phyloP scores from a whole-genome alignment of 768 basidiomycete species.

The Gautieria morchelliformis region DNA sequence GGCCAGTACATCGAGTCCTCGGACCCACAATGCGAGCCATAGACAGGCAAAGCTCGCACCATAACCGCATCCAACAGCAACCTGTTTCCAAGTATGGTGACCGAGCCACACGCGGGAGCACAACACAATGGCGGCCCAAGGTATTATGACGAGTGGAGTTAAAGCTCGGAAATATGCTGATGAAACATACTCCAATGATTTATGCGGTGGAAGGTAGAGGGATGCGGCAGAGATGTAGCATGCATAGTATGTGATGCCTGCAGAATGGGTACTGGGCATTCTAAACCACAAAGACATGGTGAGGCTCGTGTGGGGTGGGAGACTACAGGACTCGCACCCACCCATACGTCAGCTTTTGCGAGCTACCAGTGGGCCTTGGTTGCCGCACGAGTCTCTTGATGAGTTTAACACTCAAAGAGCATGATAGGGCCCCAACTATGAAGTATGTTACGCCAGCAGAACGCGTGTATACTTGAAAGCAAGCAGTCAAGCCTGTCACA shows the following conservation, averaged over 20 bases:
- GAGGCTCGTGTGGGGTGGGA: not conserved
- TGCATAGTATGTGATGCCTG: conserved; percentile 55
- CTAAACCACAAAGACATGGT: conserved; percentile 23
- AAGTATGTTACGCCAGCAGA: conserved; percentile 58
- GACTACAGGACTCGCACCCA: conserved; percentile 22
- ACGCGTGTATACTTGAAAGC: conserved; percentile 45
- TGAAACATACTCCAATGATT: conserved; percentile 37
- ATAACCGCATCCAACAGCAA: conserved; percentile 46
- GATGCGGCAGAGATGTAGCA: conserved; percentile 51
- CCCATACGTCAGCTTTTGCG: conserved; percentile 57
- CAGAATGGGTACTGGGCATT: conserved; percentile 81
- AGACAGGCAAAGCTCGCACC: conserved; percentile 42
- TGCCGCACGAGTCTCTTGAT: conserved; percentile 52
- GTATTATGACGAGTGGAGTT: conserved; percentile 37
- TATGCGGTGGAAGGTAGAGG: conserved; percentile 48
- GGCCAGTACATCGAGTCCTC: not conserved
- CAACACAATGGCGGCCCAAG: conserved; percentile 46
- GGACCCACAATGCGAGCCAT: conserved; percentile 54
- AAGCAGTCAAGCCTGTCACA: conserved; percentile 42
- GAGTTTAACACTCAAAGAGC: conserved; percentile 41
- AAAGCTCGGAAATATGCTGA: conserved; percentile 14
- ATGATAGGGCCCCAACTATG: conserved; percentile 43
- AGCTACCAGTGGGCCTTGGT: conserved; percentile 40
- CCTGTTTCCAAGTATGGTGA: conserved; percentile 66
- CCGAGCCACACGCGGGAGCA: conserved; percentile 67